Base-by-base conservation (phyloP, 2,329 filamentous ascomycete species). In the Malbranchea zuffiana region DNA sequence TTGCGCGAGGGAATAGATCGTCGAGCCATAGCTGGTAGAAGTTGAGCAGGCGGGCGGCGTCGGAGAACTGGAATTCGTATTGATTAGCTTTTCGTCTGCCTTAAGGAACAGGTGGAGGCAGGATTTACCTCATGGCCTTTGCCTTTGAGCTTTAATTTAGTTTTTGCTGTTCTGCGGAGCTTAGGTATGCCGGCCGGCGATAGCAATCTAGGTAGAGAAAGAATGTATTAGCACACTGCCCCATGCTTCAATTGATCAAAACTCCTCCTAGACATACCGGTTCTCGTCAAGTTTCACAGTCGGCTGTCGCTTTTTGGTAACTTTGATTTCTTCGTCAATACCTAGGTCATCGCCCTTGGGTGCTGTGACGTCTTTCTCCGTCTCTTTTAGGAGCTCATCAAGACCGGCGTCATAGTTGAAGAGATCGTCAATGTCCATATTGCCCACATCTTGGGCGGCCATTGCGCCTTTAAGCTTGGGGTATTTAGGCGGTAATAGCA, bases 11-110 rank as follows among this genome's bases (percentile, higher is more conserved):
- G 53, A 87, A 98, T 8, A 98, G 68, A 53, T 95, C 86, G 60
- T 98, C 88, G 2, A 98, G 80, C 90, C 90, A 98, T 39, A 94
- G 62, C 56, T 96, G 90, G 55, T 96, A 98, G 55, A 92, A 83
- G 16, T 82, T 84, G 32, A 98, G 69, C 16, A 98, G 71, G 11
- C 78, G 75, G 0, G 79, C 74, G 7, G 86, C 75, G 54, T 98
- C 90, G 12, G 81, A 79, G 60, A 90, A 96, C 78, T 88, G 37
- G n/a, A n/a, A n/a, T n/a, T n/a, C n/a, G n/a, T n/a, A n/a, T n/a
- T n/a, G 1, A 21, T 3, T 6, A 32, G 16, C n/a, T n/a, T n/a
- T n/a, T n/a, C n/a, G n/a, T n/a, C n/a, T n/a, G n/a, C n/a, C n/a
- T n/a, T 30, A 27, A 6, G 12, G 15, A 3, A 35, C 12, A 3